Conservation (phyloP, 306 rosid species). For the Sophora flavescens region DNA sequence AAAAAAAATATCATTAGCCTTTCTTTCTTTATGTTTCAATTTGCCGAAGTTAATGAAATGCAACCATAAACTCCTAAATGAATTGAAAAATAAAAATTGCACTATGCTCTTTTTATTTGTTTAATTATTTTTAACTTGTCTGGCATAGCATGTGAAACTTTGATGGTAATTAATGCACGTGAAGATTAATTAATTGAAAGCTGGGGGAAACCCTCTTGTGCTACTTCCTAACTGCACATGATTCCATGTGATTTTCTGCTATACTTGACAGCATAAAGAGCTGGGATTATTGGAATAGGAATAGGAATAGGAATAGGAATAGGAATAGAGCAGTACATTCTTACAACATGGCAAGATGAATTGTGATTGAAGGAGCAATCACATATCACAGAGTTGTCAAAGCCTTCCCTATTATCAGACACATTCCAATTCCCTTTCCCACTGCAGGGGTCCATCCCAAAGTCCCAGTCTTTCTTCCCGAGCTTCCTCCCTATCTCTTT, state of each 20-base stretch:
- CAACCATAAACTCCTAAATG: not conserved
- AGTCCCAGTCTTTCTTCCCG: constrained; percentile 92
- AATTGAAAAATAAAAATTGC: not conserved
- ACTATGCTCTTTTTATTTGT: not conserved
- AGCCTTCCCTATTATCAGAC: constrained; percentile 53
- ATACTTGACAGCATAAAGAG: not conserved
- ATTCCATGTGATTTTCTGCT: constrained; percentile 46
- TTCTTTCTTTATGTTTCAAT: not conserved
- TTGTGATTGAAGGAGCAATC: constrained; percentile 69
- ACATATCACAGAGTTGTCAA: constrained; percentile 66
- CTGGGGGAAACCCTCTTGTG: constrained; percentile 12
- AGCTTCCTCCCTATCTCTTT: constrained; percentile 73
- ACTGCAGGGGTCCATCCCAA: constrained; percentile 77
- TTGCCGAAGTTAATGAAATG: not conserved
- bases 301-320: not conserved
- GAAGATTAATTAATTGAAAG: constrained; percentile 24
- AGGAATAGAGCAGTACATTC: constrained; percentile 59
- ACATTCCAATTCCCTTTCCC: constrained; percentile 75
- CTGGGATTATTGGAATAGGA: not conserved
- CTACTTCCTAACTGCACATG: constrained; percentile 25
- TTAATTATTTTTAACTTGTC: not conserved
- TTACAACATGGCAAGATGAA: constrained; percentile 82
- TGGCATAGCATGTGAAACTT: constrained; percentile 26
- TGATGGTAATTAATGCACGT: constrained; percentile 8
- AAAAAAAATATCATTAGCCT: not conserved